Conservation (phyloP, 805 yeast species). For the Wickerhamiella occidentalis region DNA sequence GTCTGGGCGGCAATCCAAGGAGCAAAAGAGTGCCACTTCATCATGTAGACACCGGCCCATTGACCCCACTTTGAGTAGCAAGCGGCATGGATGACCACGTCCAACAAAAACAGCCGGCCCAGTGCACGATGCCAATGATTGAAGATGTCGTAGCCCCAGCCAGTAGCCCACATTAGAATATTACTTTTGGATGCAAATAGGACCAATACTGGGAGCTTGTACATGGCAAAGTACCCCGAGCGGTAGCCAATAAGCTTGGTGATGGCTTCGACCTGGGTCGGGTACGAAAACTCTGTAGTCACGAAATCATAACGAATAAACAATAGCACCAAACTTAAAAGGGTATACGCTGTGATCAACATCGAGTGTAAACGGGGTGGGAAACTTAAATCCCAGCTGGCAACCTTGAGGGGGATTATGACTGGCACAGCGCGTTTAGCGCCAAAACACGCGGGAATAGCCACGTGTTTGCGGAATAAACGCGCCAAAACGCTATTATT, state of each 20-base stretch:
- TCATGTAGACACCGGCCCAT: slow-evolving; percentile 31
- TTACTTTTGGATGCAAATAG: slow-evolving; percentile 59
- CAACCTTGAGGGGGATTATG: slow-evolving; percentile 3
- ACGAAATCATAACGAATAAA: slow-evolving; percentile 10
- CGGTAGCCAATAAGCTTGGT: slow-evolving; percentile 32
- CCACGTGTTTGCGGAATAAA: slow-evolving; percentile 9
- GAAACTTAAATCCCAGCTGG: slow-evolving; percentile 16
- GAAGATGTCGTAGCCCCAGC: slow-evolving; percentile 48
- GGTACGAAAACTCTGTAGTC: slow-evolving; percentile 27
- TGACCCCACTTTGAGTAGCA: slow-evolving; percentile 35
- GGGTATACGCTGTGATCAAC: slow-evolving; percentile 26
- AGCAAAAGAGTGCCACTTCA: slow-evolving; percentile 14
- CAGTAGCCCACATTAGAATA: slow-evolving; percentile 46
- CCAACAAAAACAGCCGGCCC: slow-evolving; percentile 33
- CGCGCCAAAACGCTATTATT: background rate
- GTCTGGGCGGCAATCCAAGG: slow-evolving; percentile 33
- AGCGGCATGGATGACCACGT: slow-evolving; percentile 35
- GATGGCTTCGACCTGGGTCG: slow-evolving; percentile 20
- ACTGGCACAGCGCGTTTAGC: slow-evolving; percentile 6
- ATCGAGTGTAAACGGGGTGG: slow-evolving; percentile 34
- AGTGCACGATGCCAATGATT: slow-evolving; percentile 45
- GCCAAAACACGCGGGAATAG: slow-evolving; percentile 20
- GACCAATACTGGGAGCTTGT: slow-evolving; percentile 31
- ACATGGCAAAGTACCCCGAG: slow-evolving; percentile 23
- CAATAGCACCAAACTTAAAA: slow-evolving; percentile 17